Evolutionary conservation across 2,329 filamentous ascomycete species (phyloP), one percentile per base, ranked within the genome.

Genomic region (Fonsecaea pugnacius): DNA sequence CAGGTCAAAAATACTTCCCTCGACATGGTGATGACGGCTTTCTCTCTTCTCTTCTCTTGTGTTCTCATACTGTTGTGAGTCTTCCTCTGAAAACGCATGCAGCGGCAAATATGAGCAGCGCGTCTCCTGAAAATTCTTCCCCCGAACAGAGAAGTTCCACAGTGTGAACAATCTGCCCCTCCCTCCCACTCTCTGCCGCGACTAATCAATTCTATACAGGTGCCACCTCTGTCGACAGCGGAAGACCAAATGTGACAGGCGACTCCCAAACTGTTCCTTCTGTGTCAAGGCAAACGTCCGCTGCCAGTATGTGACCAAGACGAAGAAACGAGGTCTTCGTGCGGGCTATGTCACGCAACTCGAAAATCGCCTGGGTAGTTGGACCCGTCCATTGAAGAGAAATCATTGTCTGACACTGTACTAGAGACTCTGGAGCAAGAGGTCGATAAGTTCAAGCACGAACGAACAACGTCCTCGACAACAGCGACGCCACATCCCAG

Each of bases 331-430:
- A 16, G 73, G 73, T 14, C 65, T 74, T 9, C 66, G 73, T 10
- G 73, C 77, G 24, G 77, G 77, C n/a, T 78, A 78, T 67, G 76
- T 78, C 4, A 74, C 75, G 12, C 68, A 73, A 36, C 66, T 78
- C 10, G 77, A 78, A 66, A 70, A 72, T 58, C 70, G 77, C 32
- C 67, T 78, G 58, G 71, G 76, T 77, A 36, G 24, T 7, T 51
- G n/a, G 38, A 8, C n/a, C n/a, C 8, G 8, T 57, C 46, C 24
- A n/a, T 24, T n/a, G 32, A 4, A 10, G 27, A 38, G 18, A 40
- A 8, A 27, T 27, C n/a, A 30, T 7, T 33, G n/a, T 36, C 58
- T 64, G 33, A 61, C 50, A 33, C 16, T 18, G n/a, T 18, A 32
- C 51, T n/a, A 69, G 66, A 69, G 14, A 64, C 56, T 32, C 58